These are phyloP conservation scores for Lunasporangiospora selenospora DNA, from an alignment of 192 early-diverging fungal species.

Conservation along the genomic window DNA sequence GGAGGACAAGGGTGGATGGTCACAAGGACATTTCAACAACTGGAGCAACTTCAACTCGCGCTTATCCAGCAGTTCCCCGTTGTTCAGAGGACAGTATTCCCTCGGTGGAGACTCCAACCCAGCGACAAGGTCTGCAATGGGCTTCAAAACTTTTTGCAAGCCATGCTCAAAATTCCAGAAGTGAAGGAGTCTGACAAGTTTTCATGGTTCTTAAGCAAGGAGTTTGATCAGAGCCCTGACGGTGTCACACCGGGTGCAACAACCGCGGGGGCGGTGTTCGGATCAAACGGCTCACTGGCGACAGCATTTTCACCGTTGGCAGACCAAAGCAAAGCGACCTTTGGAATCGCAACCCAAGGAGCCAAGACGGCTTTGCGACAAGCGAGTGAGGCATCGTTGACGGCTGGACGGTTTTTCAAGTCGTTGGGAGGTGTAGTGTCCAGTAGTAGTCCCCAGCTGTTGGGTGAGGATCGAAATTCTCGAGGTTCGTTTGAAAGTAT, in stretches of 20 bases:
- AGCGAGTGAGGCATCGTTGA: slow-evolving; percentile 36
- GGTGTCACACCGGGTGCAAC: neutral
- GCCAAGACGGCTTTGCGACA: slow-evolving; percentile 34
- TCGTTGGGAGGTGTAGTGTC: slow-evolving; percentile 22
- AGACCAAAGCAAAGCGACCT: slow-evolving; percentile 14
- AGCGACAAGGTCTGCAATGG: slow-evolving; percentile 44
- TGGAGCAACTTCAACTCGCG: slow-evolving; percentile 28
- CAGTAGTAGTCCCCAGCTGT: slow-evolving; percentile 7
- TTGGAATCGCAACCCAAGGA: slow-evolving; percentile 21
- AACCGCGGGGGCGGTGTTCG: neutral
- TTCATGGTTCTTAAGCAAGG: slow-evolving; percentile 38
- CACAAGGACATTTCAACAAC: slow-evolving; percentile 35
- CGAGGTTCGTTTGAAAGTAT: slow-evolving; percentile 38
- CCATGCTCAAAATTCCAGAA: slow-evolving; percentile 35
- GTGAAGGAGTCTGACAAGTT: slow-evolving; percentile 15
- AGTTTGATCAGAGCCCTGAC: slow-evolving; percentile 23
- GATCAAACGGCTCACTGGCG: neutral
- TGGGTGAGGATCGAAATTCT: neutral
- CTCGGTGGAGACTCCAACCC: slow-evolving; percentile 40
- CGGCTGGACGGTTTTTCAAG: slow-evolving; percentile 45
- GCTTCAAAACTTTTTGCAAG: slow-evolving; percentile 19
- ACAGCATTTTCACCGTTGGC: slow-evolving; percentile 5
- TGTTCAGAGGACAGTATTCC: slow-evolving; percentile 31
- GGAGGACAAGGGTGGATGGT: slow-evolving; percentile 41
- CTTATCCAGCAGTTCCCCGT: slow-evolving; percentile 34